Evolutionary conservation across 2,329 filamentous ascomycete species (phyloP).

Genomic region (Leptographium galeiforme): DNA sequence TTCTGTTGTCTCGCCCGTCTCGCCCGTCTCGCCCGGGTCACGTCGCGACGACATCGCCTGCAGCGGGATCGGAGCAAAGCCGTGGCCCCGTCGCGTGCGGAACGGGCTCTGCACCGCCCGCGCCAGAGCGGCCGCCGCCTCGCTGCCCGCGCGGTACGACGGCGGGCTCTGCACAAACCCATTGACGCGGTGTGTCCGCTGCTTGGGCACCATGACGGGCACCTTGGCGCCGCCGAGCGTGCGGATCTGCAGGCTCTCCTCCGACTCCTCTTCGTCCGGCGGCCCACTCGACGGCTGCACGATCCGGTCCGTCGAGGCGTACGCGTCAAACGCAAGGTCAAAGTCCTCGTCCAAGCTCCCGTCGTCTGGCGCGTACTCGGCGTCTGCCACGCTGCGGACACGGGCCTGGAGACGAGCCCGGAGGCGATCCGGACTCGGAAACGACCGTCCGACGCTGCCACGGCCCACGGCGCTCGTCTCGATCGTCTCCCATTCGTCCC

Average conservation of each 20-base stretch:
- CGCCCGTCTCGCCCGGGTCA: too few species aligned
- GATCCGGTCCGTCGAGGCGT: constrained; percentile 16
- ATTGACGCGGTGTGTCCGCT: constrained; percentile 19
- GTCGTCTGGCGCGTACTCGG: constrained; percentile 21
- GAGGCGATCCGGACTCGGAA: background rate
- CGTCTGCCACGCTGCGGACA: constrained; percentile 28
- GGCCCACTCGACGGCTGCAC: constrained; percentile 12
- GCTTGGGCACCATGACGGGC: constrained; percentile 18
- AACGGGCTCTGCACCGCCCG: constrained; percentile 8
- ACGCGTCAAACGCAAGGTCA: constrained; percentile 9
- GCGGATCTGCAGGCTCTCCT: constrained; percentile 9
- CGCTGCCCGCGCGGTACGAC: constrained; percentile 7
- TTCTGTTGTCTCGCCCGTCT: background rate
- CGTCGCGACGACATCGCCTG: background rate
- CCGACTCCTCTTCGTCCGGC: background rate
- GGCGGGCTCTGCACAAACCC: constrained; percentile 15
- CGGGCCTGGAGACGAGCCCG: constrained; percentile 11
- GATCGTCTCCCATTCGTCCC: constrained; percentile 27
- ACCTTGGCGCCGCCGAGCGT: constrained; percentile 13
- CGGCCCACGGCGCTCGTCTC: constrained; percentile 18
- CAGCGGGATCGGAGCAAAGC: constrained; percentile 6
- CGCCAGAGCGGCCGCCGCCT: background rate
- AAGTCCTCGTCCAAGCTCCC: constrained; percentile 5
- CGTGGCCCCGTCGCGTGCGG: background rate
- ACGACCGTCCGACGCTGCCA: constrained; percentile 12